phyloP scores from a whole-genome alignment of 495 filamentous ascomycete species.

The Daldinia concentrica region DNA sequence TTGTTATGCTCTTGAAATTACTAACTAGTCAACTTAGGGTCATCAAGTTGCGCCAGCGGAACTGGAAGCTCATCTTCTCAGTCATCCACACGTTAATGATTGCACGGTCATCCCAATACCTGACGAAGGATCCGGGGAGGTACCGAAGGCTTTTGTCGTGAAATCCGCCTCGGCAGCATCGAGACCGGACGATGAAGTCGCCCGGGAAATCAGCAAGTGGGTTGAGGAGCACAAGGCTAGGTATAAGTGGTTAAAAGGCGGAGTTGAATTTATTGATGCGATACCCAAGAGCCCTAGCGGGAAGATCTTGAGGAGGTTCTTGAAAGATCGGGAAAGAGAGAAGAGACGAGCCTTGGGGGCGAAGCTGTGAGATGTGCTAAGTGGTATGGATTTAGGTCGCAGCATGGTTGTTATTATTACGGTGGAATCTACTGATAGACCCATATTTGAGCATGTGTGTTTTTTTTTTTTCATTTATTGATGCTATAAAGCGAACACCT shows the following conservation, averaged over 20 bases:
- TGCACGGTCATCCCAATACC: constrained; percentile 85
- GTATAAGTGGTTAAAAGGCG: constrained; percentile 91
- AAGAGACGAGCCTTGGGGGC: constrained; percentile 68
- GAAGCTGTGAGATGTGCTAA: constrained; percentile 48
- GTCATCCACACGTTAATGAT: constrained; percentile 82
- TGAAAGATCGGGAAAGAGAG: constrained; percentile 83
- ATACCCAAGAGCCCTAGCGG: constrained; percentile 93
- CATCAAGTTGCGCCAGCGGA: constrained; percentile 93
- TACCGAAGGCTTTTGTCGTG: constrained; percentile 88
- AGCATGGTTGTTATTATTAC: neutral
- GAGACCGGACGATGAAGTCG: constrained; percentile 57
- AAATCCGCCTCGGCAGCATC: constrained; percentile 71
- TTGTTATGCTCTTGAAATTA: neutral
- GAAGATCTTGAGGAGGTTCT: constrained; percentile 84
- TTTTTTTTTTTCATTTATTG: constrained; percentile 5
- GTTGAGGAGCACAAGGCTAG: constrained; percentile 85
- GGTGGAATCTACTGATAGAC: neutral
- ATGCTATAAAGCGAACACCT: neutral
- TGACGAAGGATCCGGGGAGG: constrained; percentile 78
- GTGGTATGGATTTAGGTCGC: neutral
- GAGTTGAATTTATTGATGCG: constrained; percentile 75
- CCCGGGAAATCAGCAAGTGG: constrained; percentile 73
- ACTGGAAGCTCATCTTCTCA: constrained; percentile 86
- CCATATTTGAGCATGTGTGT: neutral
- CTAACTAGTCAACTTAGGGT: constrained; percentile 60